Evolutionary conservation across 1,284 basidiomycete genomes (phyloP), one percentile per base, ranked within the genome.

Genomic region (Exsudoporus floridanus): DNA sequence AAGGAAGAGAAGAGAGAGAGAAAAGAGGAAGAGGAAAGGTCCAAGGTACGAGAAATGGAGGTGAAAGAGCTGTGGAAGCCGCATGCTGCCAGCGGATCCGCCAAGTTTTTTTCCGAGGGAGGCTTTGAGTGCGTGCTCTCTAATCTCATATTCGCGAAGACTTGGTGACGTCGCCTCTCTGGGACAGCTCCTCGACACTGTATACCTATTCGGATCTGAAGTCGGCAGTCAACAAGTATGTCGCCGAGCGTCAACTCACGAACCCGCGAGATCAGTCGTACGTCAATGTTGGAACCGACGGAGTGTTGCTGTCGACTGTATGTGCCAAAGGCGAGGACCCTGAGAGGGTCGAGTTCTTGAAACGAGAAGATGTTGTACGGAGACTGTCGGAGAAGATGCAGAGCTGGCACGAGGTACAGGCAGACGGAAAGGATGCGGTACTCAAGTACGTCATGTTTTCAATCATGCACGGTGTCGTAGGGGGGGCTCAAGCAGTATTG

Each of bases 11-110:
- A 78, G 57, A 47, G 71, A 73, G 58, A 70, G 72, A 61, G 78
- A 79, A 56, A 77, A 77, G 55, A 74, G 69, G 57, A 77, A 68
- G 52, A 72, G 28, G 76, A 77, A 41, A 73, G 75, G 49, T 72
- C 74, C 36, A 75, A 71, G 36, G 75, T 71, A 13, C 74, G 71
- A 28, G 79, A 80, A 53, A 69, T 83, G 18, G 75, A 75, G 14
- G 72, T 93, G 36, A 79, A 70, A 39, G 89, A 92, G 66, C 62
- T 90, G 18, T 92, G 85, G 86, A 92, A 88, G 60, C 89, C 92
- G 3, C 77, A 83, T 60, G 76, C 77, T 33, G 60, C 65, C 5
- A 82, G 77, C 5, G 66, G 67, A 42, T 66, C 67, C 1, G 36
- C 82, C 1, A 70, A 67, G 3, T 78, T 92, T 55, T 91, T 92